Base-by-base conservation (phyloP, 345 rosid species). In the Syzygium oleosum region DNA sequence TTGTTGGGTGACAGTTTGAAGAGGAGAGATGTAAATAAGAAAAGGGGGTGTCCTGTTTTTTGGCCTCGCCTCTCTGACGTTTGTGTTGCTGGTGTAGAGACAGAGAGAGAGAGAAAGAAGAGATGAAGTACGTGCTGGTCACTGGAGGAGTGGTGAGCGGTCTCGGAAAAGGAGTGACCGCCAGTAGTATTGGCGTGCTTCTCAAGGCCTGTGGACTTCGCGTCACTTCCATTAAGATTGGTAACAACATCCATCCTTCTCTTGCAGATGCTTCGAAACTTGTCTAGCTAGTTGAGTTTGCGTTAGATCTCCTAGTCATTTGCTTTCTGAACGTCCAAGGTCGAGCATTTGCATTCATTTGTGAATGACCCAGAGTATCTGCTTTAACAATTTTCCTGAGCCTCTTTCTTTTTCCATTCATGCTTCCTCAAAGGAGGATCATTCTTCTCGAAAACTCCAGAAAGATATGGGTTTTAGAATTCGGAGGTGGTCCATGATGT, bases 181-280 rank as follows among this genome's bases (percentile, higher is more conserved):
- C 95, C 41, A 94, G 95, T 89, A 92, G 95, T 79, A 92, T 94
- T 58, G 95, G 95, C 29, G 91, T 94, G 17, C 91, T 94, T 68
- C 98, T 96, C 68, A 92, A 94, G 88, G 94, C 95, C 84, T 95
- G 95, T 87, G 98, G 97, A 87, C 97, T 96, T 83, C 93, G 98
- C 22, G 95, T 96, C 88, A 96, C 98, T 90, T 93, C 93, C 63
- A 95, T 96, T 85, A 96, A 96, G 90, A 96, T 96, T 86, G 98
- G 98, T 95, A 68, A 85, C 83, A 87, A 23, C 27, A 41, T 80
- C 34, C 54, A 53, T 86, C 77, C 23, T 15, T 86, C 59, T 31
- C 61, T 84, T 29, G 51, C 22, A 22, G 53, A 52, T 84, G 84
- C 80, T 21, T 56, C 1, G 6, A 7, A 27, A 61, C 55, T 46